These are phyloP conservation scores for Nepenthes gracilis DNA, from an alignment of 148 eudicot species.

Conservation along the genomic window DNA sequence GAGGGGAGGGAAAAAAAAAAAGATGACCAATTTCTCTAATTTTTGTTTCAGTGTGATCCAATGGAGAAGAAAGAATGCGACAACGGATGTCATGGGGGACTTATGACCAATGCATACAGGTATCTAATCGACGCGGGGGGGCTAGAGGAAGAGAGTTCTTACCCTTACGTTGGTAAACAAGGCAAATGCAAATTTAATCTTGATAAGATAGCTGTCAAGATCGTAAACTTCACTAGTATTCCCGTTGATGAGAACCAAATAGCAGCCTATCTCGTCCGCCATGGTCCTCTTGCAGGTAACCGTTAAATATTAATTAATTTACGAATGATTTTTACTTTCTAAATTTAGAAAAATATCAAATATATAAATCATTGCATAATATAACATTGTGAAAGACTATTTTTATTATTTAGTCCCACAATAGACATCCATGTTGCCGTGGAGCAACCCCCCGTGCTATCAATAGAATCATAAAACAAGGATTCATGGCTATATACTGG, in stretches of 20 bases:
- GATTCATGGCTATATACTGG: too few species aligned
- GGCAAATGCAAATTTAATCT: constrained; percentile 61
- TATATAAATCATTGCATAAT: neutral
- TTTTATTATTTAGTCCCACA: too few species aligned
- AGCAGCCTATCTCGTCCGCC: constrained; percentile 57
- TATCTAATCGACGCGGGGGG: constrained; percentile 79
- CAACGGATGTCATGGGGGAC: constrained; percentile 67
- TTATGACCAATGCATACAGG: constrained; percentile 83
- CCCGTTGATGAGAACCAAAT: constrained; percentile 77
- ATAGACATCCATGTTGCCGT: too few species aligned
- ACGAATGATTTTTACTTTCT: too few species aligned
- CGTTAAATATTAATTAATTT: neutral
- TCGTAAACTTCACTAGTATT: constrained; percentile 53
- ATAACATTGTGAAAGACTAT: neutral
- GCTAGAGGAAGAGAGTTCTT: constrained; percentile 45
- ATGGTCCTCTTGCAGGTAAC: constrained; percentile 90
- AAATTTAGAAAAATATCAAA: neutral
- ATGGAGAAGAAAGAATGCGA: constrained; percentile 50
- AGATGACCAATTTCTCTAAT: neutral
- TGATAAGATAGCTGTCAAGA: constrained; percentile 39
- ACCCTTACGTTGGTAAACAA: constrained; percentile 66
- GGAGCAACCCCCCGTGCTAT: too few species aligned
- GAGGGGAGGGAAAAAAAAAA: too few species aligned
- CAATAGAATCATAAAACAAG: too few species aligned
- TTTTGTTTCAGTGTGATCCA: constrained; percentile 41